Conservation (phyloP, 164 flowering plant species). For the Berberis thunbergii region DNA sequence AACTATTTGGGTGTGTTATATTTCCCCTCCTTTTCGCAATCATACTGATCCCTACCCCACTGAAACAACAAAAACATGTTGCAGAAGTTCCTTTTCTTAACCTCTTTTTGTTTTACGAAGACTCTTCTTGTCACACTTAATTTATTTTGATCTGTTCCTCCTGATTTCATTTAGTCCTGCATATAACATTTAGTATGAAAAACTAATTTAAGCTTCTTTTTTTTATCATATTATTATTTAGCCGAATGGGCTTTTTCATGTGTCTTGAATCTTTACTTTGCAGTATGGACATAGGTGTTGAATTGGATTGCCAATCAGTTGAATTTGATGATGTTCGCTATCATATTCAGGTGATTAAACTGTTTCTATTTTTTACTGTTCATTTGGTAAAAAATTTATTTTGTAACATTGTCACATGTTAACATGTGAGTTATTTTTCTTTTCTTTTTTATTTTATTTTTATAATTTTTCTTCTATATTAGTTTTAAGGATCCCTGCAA, state of each 20-base stretch:
- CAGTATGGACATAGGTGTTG: conserved; percentile 91
- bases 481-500: neutral
- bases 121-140: no score
- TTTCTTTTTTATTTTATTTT: no score
- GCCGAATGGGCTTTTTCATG: neutral
- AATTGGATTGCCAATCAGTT: conserved; percentile 78
- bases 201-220: neutral
- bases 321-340: conserved; percentile 91
- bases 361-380: neutral
- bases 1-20: no score
- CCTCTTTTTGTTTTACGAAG: no score
- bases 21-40: no score
- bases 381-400: neutral
- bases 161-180: no score
- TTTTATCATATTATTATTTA: neutral
- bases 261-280: conserved; percentile 7
- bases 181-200: neutral
- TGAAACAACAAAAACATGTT: no score
- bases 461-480: neutral
- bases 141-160: no score
- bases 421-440: neutral
- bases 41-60: no score
- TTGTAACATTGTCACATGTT: neutral
- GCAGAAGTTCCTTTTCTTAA: no score
- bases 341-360: conserved; percentile 63